Evolutionary conservation across 495 filamentous ascomycete genomes (phyloP), one percentile per base, ranked within the genome.

Genomic region (Penicillium ucsense): DNA sequence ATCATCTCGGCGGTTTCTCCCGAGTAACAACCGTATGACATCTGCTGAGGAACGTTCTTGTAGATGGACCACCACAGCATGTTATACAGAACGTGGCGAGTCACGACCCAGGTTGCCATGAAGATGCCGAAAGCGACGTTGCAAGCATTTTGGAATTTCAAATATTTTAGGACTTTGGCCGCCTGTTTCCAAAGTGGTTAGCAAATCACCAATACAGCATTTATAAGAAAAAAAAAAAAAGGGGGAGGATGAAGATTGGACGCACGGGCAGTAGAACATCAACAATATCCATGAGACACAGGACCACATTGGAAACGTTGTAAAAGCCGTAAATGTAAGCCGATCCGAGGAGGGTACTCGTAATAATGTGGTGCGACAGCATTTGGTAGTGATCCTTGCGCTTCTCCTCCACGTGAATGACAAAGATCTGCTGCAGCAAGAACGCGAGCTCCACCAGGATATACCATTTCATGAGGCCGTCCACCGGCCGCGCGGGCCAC

Each of bases 301-400:
- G 70, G 50, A 97, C 88, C 40, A 94, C 77, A 56, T 89, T 92
- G 41, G 88, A 90, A 32, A 95, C 89, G 41, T 84, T 82, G 29
- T 83, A 90, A 57, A 88, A 81, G 55, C 85, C 81, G 56, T 89
- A 94, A 51, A 81, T 76, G 59, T 97, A 98, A 39, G 83, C 87
- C 9, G 77, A 74, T 53, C 82, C 80, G 43, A 97, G 81, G 38
- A 98, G 76, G 12, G 72, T 70, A 64, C 82, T 85, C 20, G 92
- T 98, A 57, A 96, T 81, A 56, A 95, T 78, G 64, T 98, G 92
- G 65, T 98, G 92, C 8, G 82, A 83, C 48, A 97, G 81, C 94
- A 95, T 96, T 63, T 97, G 92, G 62, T 80, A 83, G 64, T 95
- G 84, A 57, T 98, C 92, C 66, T 98, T 98, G 43, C 92, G 76